Percentiles rank a stretch among this genome's conserved stretches.
Conservation (phyloP, 1,284 basidiomycete genomes). For the Golubevia pallescens region DNA sequence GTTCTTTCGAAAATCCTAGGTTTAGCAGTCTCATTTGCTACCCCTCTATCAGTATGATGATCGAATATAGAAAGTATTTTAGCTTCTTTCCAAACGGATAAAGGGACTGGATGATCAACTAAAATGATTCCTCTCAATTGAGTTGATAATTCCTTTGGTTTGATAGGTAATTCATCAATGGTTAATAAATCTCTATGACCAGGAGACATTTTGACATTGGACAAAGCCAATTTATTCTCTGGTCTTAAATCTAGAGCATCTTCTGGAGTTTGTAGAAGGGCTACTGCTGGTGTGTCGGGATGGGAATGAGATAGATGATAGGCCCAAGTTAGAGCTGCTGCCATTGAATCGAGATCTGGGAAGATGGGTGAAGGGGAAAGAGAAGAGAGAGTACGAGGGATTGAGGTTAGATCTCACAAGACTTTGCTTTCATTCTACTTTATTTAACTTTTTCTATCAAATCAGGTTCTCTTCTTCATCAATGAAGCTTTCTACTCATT, state of each 20-base stretch:
- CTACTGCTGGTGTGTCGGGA: slow-evolving; percentile 27
- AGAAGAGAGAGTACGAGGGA: too few relatives aligned
- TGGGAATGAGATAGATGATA: slow-evolving; percentile 51
- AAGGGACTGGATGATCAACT: slow-evolving; percentile 64
- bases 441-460: too few relatives aligned
- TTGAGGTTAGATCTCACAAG: background rate
- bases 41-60: slow-evolving; percentile 61
- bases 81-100: slow-evolving; percentile 43
- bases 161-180: slow-evolving; percentile 64
- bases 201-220: slow-evolving; percentile 54
- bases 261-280: slow-evolving; percentile 35
- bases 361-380: background rate
- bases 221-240: slow-evolving; percentile 62
- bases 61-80: slow-evolving; percentile 54
- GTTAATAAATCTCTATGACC: slow-evolving; percentile 64
- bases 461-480: too few relatives aligned
- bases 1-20: slow-evolving; percentile 52
- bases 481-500: too few relatives aligned
- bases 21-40: slow-evolving; percentile 34
- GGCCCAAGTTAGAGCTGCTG: slow-evolving; percentile 49
- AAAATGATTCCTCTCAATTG: slow-evolving; percentile 57
- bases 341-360: slow-evolving; percentile 59
- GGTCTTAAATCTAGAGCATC: slow-evolving; percentile 64
- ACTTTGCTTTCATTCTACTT: background rate
- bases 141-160: slow-evolving; percentile 46